A percentile compares a stretch with the other conserved stretches of the same genome.
Conservation (phyloP, 306 rosid species). For the Citrullus amarus region DNA sequence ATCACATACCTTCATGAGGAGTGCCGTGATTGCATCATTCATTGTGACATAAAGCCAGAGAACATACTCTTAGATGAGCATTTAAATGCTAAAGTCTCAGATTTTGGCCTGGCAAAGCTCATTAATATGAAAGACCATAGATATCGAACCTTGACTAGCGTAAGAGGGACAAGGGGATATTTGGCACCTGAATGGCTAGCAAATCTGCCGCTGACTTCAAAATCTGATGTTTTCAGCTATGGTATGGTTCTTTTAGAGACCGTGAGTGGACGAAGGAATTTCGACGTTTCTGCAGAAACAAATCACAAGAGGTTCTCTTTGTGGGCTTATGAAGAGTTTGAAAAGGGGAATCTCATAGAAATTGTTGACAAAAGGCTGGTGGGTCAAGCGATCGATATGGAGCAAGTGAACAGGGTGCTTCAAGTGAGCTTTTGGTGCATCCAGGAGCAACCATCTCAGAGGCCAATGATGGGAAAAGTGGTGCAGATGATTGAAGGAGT, state of each 20-base stretch:
- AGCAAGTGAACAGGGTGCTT: conserved; percentile 45
- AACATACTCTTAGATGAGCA: conserved; percentile 74
- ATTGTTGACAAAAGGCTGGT: conserved; percentile 51
- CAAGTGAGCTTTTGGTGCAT: conserved; percentile 83
- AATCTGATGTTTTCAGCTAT: conserved; percentile 63
- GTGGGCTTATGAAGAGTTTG: conserved; percentile 73
- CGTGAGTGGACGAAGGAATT: conserved; percentile 72
- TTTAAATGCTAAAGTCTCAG: conserved; percentile 65
- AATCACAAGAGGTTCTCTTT: conserved; percentile 44
- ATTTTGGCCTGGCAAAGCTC: conserved; percentile 83
- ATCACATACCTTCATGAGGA: conserved; percentile 87
- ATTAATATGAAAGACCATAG: conserved; percentile 40
- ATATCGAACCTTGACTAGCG: conserved; percentile 52
- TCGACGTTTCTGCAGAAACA: conserved; percentile 55
- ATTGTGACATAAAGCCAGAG: conserved; percentile 83
- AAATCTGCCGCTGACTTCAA: conserved; percentile 62
- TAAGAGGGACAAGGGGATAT: conserved; percentile 77
- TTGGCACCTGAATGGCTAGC: conserved; percentile 91
- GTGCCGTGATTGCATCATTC: conserved; percentile 80
- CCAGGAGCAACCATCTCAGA: conserved; percentile 66
- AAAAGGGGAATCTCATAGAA: conserved; percentile 42
- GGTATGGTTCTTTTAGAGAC: conserved; percentile 88
- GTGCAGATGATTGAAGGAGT: conserved; percentile 86
- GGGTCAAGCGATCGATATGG: conserved; percentile 42
- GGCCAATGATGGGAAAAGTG: conserved; percentile 71